phyloP scores from a whole-genome alignment of 306 rosid genomes.

The Malus fusca region DNA sequence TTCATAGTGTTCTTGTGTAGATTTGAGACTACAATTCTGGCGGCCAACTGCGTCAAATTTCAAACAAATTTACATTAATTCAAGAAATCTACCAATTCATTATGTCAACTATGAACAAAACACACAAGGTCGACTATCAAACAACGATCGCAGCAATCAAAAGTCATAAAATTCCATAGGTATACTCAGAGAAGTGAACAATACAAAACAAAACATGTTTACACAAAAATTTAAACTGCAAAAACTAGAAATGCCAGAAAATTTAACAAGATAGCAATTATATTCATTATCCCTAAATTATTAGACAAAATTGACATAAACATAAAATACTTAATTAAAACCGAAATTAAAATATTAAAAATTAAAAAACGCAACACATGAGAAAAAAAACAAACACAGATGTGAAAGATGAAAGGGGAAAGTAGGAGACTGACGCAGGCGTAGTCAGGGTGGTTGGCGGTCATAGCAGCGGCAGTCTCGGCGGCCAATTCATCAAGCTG shows the following conservation, averaged over 20 bases:
- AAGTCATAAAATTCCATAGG: neutral
- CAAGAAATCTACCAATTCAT: neutral
- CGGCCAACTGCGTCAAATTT: slow-evolving; percentile 55
- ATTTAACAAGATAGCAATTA: neutral
- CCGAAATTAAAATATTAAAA: neutral
- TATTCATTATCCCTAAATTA: neutral
- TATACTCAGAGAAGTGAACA: neutral
- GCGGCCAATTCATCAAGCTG: slow-evolving; percentile 96
- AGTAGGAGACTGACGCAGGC: slow-evolving; percentile 53
- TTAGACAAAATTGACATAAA: no score
- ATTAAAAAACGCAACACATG: neutral
- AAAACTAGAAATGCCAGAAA: neutral
- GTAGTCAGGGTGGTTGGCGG: slow-evolving; percentile 84
- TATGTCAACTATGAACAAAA: neutral
- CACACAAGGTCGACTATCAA: neutral
- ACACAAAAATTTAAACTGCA: neutral
- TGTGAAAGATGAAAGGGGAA: neutral
- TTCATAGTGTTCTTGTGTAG: slow-evolving; percentile 69
- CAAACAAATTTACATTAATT: neutral
- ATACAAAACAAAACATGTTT: neutral
- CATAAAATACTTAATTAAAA: neutral
- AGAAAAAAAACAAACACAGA: neutral
- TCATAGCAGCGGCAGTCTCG: slow-evolving; percentile 93
- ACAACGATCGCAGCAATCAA: neutral
- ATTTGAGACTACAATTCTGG: slow-evolving; percentile 73